Evolutionary conservation across 768 basidiomycete genomes (phyloP), one percentile per base, ranked within the genome.

Genomic region (Boletus bicolor): DNA sequence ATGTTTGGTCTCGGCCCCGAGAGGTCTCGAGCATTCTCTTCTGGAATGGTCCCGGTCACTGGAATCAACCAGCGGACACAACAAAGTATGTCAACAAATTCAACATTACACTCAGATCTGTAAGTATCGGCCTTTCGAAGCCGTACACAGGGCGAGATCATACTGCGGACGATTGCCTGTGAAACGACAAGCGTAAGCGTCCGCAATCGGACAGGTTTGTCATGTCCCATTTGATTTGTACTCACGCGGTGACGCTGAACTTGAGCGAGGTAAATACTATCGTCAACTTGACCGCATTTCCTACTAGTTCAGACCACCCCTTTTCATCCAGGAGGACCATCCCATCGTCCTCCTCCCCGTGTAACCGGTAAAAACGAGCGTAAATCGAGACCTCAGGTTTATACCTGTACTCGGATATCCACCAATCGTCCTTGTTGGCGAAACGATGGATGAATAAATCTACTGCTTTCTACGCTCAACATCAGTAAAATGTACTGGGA

Each of bases 371-470:
- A 51, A 71, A 71, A 21, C 71, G 68, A 37, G 69, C 69, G 44
- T 72, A 71, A 28, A 71, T 67, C n/a, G 71, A 56, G 32, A 71
- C 69, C 44, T 71, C 71, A 6, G 69, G 69, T 49, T 72, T 71
- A 28, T 71, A 71, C 56, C 54, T 63, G 51, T 52, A 67, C 45
- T 71, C 69, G 37, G 69, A 72, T 69, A 71, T 65, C 71, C 71
- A 71, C 69, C 69, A 71, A 24, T 71, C 69, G 45, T 71, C 69
- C 42, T 71, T 71, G 47, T 71, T 71, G 21, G 69, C 69, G 37
- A 71, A 71, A 24, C 69, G 72, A 35, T 70, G 72, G 5, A 71
- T 65, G 53, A 71, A 71, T 26, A 72, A 17, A 21, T 71, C 69
- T 37, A 60, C 59, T 30, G 54, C 69, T 67, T 69, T 71, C 69